These are phyloP conservation scores for Coemansia sp. DNA, from an alignment of 192 early-diverging fungal genomes.

Conservation along the genomic window DNA sequence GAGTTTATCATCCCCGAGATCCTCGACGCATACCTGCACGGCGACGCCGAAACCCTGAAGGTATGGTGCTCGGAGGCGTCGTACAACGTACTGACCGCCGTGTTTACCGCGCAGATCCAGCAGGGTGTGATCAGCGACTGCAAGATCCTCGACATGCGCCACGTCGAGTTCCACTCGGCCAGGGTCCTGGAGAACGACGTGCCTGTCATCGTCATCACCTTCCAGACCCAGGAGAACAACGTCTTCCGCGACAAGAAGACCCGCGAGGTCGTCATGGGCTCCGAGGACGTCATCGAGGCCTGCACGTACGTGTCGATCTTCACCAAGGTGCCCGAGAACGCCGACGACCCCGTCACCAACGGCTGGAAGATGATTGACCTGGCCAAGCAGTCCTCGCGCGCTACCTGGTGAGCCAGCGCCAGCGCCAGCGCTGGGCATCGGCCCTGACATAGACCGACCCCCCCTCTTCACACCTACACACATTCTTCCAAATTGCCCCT, in stretches of 20 bases:
- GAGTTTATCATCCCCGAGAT: conserved; percentile 94
- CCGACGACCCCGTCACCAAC: conserved; percentile 75
- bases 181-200: conserved; percentile 92
- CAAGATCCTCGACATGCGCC: conserved; percentile 88
- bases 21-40: conserved; percentile 89
- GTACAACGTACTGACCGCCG: conserved; percentile 77
- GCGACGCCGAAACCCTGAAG: conserved; percentile 76
- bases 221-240: conserved; percentile 92
- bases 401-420: conserved; percentile 52
- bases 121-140: conserved; percentile 91
- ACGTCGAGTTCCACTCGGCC: conserved; percentile 85
- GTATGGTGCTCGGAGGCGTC: conserved; percentile 95
- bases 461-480: no score
- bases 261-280: conserved; percentile 81
- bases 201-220: conserved; percentile 84
- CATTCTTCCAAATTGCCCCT: no score
- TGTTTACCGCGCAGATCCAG: conserved; percentile 76
- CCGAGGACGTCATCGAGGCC: conserved; percentile 85
- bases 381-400: conserved; percentile 64
- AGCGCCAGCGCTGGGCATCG: no score
- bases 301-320: conserved; percentile 86
- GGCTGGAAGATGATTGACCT: conserved; percentile 94
- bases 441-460: no score
- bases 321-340: conserved; percentile 78
- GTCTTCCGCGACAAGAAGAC: conserved; percentile 84